Conservation (phyloP, 2,329 filamentous ascomycete genomes). For the Talaromyces sp. region DNA sequence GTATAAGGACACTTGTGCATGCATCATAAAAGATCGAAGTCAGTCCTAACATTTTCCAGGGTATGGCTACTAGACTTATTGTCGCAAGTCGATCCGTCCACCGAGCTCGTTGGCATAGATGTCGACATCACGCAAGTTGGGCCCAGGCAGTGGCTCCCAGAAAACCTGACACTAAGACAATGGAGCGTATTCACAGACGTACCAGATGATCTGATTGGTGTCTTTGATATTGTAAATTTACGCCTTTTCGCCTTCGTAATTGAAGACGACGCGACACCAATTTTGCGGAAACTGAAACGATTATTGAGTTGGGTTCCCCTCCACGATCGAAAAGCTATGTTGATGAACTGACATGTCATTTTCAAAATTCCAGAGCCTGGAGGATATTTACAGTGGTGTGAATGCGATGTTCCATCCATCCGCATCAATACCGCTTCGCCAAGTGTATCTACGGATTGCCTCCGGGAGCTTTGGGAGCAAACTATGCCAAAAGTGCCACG, state of each 20-base stretch:
- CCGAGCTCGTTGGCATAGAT: not conserved
- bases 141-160: not conserved
- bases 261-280: not conserved
- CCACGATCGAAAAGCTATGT: too few species aligned
- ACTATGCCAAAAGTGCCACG: too few species aligned
- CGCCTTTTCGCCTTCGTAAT: not conserved
- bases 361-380: not conserved
- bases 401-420: too few species aligned
- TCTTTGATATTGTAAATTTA: not conserved
- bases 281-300: not conserved
- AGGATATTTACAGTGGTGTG: not conserved
- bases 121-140: not conserved
- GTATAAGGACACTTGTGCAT: not conserved
- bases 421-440: too few species aligned
- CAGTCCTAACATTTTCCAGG: not conserved
- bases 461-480: too few species aligned
- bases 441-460: too few species aligned
- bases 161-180: not conserved
- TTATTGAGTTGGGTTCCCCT: not conserved
- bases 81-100: not conserved
- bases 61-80: not conserved
- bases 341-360: too few species aligned
- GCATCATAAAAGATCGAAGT: too few species aligned
- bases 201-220: not conserved
- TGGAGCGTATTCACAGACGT: not conserved